These are phyloP conservation scores for Fusarium floridanum DNA, from an alignment of 2,329 filamentous ascomycete species.

Conservation along the genomic window DNA sequence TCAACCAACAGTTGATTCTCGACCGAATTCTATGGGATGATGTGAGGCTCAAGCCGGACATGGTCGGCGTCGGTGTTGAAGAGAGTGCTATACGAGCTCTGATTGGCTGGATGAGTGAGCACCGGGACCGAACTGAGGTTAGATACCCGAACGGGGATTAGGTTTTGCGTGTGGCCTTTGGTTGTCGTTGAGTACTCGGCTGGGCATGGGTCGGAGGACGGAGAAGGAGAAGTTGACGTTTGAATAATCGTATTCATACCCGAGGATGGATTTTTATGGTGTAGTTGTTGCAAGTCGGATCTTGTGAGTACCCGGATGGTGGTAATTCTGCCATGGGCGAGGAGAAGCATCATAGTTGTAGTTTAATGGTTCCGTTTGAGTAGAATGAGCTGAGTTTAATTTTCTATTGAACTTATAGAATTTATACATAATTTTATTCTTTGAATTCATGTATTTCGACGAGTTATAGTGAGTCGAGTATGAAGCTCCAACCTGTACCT, in stretches of 20 bases:
- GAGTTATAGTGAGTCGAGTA: not conserved
- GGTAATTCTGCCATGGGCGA: not conserved
- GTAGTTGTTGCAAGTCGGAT: not conserved
- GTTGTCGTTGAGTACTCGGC: not conserved
- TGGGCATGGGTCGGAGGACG: not conserved
- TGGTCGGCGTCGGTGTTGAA: slow-evolving; percentile 9
- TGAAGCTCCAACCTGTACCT: not conserved
- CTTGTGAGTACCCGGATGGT: not conserved
- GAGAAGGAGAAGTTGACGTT: not conserved
- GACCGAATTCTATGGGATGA: not conserved
- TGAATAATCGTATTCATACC: not conserved
- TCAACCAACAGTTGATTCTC: not conserved
- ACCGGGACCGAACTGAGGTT: slow-evolving; percentile 8
- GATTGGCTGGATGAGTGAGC: slow-evolving; percentile 6
- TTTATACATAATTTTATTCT: not conserved
- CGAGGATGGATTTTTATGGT: not conserved
- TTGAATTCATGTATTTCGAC: not conserved
- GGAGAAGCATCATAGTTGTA: not conserved
- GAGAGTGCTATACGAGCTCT: not conserved
- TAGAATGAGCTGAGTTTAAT: not conserved
- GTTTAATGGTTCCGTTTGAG: not conserved
- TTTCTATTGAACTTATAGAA: not conserved
- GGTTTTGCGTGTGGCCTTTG: not conserved
- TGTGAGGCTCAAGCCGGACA: not conserved
- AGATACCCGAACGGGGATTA: slow-evolving; percentile 1